These are phyloP conservation scores for Eragrostis tef DNA, from an alignment of 202 grass and related monocot genomes.

Conservation along the genomic window DNA sequence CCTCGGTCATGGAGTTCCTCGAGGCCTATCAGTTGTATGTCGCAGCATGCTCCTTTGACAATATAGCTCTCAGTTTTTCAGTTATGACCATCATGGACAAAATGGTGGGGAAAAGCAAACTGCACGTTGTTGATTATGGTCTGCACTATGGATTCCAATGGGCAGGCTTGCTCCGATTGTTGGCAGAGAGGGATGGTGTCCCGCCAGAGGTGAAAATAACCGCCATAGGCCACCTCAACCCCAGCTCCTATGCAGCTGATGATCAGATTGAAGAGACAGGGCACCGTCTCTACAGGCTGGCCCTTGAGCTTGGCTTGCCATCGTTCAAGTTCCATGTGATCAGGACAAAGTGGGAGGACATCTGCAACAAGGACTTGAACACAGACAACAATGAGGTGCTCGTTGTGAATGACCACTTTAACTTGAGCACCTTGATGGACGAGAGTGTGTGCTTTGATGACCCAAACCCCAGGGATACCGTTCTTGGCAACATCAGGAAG, in stretches of 20 bases:
- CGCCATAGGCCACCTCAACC: constrained; percentile 46
- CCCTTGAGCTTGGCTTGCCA: constrained; percentile 40
- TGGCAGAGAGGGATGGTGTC: constrained; percentile 41
- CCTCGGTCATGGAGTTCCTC: constrained; percentile 42
- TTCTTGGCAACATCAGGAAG: constrained; percentile 59
- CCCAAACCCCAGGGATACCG: constrained; percentile 59
- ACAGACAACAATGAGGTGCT: constrained; percentile 60
- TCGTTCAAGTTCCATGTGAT: constrained; percentile 63
- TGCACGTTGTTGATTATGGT: constrained; percentile 76
- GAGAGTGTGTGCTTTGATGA: constrained; percentile 64
- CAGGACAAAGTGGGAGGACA: constrained; percentile 56
- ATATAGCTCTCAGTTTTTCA: constrained; percentile 49
- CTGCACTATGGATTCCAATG: constrained; percentile 61
- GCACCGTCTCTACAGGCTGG: constrained; percentile 50
- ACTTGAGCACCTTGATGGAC: constrained; percentile 58
- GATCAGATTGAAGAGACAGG: constrained; percentile 64
- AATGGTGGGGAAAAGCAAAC: constrained; percentile 37
- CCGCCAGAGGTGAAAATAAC: constrained; percentile 67
- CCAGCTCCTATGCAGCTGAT: constrained; percentile 49
- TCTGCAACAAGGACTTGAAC: constrained; percentile 47
- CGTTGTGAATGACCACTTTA: constrained; percentile 59
- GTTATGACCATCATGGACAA: constrained; percentile 56
- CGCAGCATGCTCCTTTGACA: constrained; percentile 59
- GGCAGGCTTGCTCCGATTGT: constrained; percentile 50
- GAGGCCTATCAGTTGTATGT: constrained; percentile 61